Evolutionary conservation across 2,329 filamentous ascomycete genomes (phyloP).

Genomic region (Cytospora paraplurivora): DNA sequence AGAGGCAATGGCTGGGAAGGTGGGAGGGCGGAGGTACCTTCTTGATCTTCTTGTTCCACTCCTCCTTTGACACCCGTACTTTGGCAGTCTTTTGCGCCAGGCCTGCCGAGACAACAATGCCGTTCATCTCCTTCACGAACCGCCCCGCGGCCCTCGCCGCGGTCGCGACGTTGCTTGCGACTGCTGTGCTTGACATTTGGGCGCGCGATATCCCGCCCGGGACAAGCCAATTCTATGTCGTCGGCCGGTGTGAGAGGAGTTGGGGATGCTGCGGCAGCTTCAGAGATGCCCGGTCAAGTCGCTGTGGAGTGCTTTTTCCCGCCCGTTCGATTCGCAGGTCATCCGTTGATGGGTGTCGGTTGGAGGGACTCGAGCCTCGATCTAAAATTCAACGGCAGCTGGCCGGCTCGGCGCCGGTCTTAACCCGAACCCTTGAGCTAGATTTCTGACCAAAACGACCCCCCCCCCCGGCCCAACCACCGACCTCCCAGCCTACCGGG

Average conservation of each 20-base stretch:
- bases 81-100: slow-evolving; percentile 79
- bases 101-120: slow-evolving; percentile 76
- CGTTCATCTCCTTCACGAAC: slow-evolving; percentile 37
- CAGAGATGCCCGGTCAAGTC: not conserved
- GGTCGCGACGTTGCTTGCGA: slow-evolving; percentile 14
- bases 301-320: not conserved
- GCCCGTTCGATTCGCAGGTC: not conserved
- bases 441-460: too few species aligned
- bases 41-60: slow-evolving; percentile 72
- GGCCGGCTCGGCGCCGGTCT: not conserved
- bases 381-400: slow-evolving; percentile 1
- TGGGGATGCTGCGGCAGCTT: not conserved
- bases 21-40: slow-evolving; percentile 56
- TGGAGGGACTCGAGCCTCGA: not conserved
- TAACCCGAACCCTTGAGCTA: not conserved
- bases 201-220: slow-evolving; percentile 1
- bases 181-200: slow-evolving; percentile 19
- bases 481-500: too few species aligned
- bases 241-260: not conserved
- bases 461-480: not conserved
- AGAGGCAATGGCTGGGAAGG: not conserved
- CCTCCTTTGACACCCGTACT: slow-evolving; percentile 69
- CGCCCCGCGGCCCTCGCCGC: slow-evolving; percentile 7
- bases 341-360: too few species aligned
- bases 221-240: not conserved